A percentile compares a stretch with the other conserved stretches of the same genome.
Evolutionary conservation across 163 green algal genomes (phyloP).

Genomic region (Scenedesmus sp.): DNA sequence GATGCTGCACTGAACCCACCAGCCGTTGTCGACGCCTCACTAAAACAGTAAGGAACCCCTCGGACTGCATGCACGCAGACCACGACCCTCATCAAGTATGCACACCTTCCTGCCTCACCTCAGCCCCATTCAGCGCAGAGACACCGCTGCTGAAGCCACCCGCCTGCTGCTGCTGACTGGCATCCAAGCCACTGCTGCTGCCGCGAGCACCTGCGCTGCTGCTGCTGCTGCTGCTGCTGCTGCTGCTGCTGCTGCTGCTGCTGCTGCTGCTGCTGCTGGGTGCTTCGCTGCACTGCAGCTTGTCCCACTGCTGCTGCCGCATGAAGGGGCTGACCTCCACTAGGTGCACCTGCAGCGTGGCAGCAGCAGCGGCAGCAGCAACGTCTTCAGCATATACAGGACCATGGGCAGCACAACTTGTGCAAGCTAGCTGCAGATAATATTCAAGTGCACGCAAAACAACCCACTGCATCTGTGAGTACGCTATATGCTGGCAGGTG

Average conservation of each 20-base stretch:
- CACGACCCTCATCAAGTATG: neutral
- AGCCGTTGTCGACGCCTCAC: too few species aligned
- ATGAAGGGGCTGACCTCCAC: slow-evolving; percentile 90
- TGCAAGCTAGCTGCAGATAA: too few species aligned
- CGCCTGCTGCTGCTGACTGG: slow-evolving; percentile 13
- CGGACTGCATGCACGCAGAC: neutral
- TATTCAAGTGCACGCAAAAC: too few species aligned
- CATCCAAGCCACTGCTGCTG: neutral
- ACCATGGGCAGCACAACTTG: neutral
- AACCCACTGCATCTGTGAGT: too few species aligned
- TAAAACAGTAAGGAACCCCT: too few species aligned
- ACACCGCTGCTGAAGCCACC: neutral
- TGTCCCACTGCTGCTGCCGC: slow-evolving; percentile 71
- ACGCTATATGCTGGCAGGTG: too few species aligned
- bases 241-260: neutral
- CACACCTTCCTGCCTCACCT: slow-evolving; percentile 23
- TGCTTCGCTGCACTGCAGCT: slow-evolving; percentile 65
- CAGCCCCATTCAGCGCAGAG: slow-evolving; percentile 49
- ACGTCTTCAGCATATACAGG: neutral
- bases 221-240: neutral
- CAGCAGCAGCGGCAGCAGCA: slow-evolving; percentile 11
- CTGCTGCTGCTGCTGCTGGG: slow-evolving; percentile 8
- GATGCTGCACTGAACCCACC: too few species aligned
- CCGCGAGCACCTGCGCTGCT: neutral
- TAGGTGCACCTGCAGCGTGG: slow-evolving; percentile 76